Conservation (phyloP, 768 basidiomycete species). For the Lactarius hatsudake region DNA sequence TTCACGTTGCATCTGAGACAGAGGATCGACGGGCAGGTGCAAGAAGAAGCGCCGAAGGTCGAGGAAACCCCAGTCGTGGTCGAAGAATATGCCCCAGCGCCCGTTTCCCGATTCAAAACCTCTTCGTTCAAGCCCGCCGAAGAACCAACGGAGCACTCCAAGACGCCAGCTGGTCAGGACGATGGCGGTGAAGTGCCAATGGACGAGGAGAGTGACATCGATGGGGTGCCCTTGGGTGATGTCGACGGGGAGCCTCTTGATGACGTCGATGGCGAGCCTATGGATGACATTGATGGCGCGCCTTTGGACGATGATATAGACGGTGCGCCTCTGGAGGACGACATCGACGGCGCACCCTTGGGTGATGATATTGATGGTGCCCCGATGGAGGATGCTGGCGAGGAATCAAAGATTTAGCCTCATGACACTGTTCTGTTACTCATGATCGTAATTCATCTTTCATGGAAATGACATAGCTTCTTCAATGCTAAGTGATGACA, state of each 20-base stretch:
- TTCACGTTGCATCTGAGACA: constrained; percentile 71
- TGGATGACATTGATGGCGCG: constrained; percentile 38
- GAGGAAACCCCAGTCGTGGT: constrained; percentile 29
- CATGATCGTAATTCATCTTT: not conserved
- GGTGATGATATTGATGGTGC: constrained; percentile 36
- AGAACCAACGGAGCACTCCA: constrained; percentile 34
- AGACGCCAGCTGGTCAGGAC: constrained; percentile 29
- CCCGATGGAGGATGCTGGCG: constrained; percentile 39
- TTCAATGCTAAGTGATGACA: constrained; percentile 13
- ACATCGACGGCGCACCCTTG: constrained; percentile 23
- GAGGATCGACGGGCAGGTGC: constrained; percentile 65
- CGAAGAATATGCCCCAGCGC: constrained; percentile 34
- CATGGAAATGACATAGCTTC: not conserved
- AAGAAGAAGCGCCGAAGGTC: constrained; percentile 31
- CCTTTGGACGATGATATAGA: constrained; percentile 38
- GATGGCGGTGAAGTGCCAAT: constrained; percentile 43
- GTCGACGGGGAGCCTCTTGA: constrained; percentile 41
- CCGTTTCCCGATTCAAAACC: constrained; percentile 66
- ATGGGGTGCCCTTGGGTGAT: constrained; percentile 51
- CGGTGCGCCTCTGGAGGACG: constrained; percentile 27
- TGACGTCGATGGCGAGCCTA: constrained; percentile 37
- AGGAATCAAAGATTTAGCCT: constrained; percentile 31
- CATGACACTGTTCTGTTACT: not conserved
- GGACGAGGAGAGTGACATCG: constrained; percentile 48
- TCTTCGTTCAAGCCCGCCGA: constrained; percentile 75